A percentile compares a stretch with the other conserved stretches of the same genome.
These are phyloP conservation scores for Vanrija pseudolonga DNA, from an alignment of 1,284 basidiomycete species.

Conservation along the genomic window DNA sequence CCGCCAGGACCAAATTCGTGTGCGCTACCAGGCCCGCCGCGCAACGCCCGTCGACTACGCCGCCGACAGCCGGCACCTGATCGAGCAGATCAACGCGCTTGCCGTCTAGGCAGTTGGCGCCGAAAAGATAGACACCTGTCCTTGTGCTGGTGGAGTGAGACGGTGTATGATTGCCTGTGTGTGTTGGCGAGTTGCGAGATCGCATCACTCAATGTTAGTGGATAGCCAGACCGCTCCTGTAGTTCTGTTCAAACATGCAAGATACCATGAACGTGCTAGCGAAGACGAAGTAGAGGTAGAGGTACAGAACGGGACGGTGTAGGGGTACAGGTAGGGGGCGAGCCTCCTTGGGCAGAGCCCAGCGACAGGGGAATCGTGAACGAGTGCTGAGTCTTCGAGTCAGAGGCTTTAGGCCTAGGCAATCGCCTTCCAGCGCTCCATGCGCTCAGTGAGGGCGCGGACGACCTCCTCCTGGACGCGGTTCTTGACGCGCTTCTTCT, in stretches of 20 bases:
- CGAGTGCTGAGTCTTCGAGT: neutral
- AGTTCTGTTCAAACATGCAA: conserved; percentile 4
- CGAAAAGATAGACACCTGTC: neutral
- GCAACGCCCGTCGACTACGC: conserved; percentile 67
- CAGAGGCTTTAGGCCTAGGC: neutral
- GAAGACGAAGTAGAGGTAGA: neutral
- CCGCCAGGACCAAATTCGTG: conserved; percentile 65
- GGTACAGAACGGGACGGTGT: conserved; percentile 1
- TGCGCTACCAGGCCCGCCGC: conserved; percentile 74
- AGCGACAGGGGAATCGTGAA: neutral
- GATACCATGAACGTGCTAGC: neutral
- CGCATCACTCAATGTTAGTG: neutral
- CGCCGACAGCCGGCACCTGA: conserved; percentile 63
- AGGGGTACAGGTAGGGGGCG: neutral
- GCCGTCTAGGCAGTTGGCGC: conserved; percentile 17
- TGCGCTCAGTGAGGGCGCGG: conserved; percentile 26
- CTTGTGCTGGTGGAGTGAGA: neutral
- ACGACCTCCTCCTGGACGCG: conserved; percentile 25
- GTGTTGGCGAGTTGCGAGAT: neutral
- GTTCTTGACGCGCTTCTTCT: conserved; percentile 17
- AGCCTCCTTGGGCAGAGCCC: too few species aligned
- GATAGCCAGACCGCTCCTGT: neutral
- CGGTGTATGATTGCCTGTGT: neutral
- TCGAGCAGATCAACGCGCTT: conserved; percentile 52
- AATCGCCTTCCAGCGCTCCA: conserved; percentile 35